A percentile compares a stretch with the other conserved stretches of the same genome.
Evolutionary conservation across 257 asterid genomes (phyloP).

Genomic region (Rhazya stricta): DNA sequence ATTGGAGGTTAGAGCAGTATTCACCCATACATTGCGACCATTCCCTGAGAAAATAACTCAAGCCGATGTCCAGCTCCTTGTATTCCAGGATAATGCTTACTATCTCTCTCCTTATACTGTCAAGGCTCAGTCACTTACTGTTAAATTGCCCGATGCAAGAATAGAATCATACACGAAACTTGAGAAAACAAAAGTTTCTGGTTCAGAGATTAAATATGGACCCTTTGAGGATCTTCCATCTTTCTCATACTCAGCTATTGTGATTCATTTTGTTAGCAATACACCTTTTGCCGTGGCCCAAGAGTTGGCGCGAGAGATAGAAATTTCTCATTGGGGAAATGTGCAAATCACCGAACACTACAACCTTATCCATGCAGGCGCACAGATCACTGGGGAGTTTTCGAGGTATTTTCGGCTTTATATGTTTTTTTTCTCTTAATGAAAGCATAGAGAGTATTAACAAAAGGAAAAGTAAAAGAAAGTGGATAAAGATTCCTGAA

Average conservation of each 20-base stretch:
- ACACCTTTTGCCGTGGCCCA: conserved; percentile 71
- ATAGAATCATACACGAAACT: conserved; percentile 87
- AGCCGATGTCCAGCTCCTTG: conserved; percentile 75
- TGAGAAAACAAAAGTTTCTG: conserved; percentile 77
- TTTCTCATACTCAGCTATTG: conserved; percentile 56
- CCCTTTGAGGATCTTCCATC: conserved; percentile 77
- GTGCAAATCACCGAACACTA: conserved; percentile 88
- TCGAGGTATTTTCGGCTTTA: conserved; percentile 55
- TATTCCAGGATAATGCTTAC: conserved; percentile 83
- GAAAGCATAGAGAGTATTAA: not conserved
- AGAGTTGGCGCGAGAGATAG: conserved; percentile 89
- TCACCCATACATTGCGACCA: conserved; percentile 58
- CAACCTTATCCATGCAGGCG: conserved; percentile 82
- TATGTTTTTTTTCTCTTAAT: conserved; percentile 14
- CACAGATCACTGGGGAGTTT: conserved; percentile 75
- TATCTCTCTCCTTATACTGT: conserved; percentile 76
- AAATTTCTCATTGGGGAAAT: conserved; percentile 98
- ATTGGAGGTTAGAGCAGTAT: conserved; percentile 73
- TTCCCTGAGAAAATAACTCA: conserved; percentile 94
- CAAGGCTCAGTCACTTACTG: conserved; percentile 64
- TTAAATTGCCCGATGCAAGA: conserved; percentile 77
- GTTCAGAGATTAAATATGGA: conserved; percentile 90
- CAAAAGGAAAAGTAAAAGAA: not conserved
- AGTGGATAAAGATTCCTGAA: not conserved
- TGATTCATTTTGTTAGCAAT: conserved; percentile 69